Base-by-base conservation (phyloP, 345 rosid genomes). In the Luvunga scandens region DNA sequence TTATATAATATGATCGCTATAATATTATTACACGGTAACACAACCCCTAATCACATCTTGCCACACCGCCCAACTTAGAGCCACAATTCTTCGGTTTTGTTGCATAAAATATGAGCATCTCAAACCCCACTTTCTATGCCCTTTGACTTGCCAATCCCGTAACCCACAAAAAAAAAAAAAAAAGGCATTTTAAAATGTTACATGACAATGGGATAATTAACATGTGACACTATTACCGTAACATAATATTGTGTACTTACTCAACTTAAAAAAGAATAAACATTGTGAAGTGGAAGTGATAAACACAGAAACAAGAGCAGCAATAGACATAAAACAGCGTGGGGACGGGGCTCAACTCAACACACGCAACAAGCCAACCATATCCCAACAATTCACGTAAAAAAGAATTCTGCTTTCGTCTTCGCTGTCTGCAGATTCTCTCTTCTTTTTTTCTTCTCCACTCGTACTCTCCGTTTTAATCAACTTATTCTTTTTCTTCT, bases 371-470 rank as follows among this genome's bases (percentile, higher is more conserved):
- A 64, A 31, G 9, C 78, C 61, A 50, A 65, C 61, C 45, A 30
- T 30, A 50, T 64, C 48, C 22, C 62, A 48, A 75, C 14, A 13
- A 45, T 9, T 53, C 57, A 18, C 57, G 22, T 53, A 63, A 13
- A 33, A 57, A 4, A 27, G 19, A 16, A 38, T 60, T 39, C 60
- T 42, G 8, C n/a, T 25, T 75, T 30, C 69, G 60, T 36, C 53
- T 27, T 28, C 42, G 30, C 42, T 66, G 55, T 55, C 50, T 53
- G 24, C 55, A 75, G 72, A 75, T 65, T 75, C 78, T 16, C 1
- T 64, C 53, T 34, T 25, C 72, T 9, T 33, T 65, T 42, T 50
- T 22, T 14, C 63, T 50, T 76, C 78, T 66, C 72, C 64, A 53
- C 63, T 66, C 36, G 7, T 65, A 6, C 72, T 34, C 36, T n/a